phyloP scores from a whole-genome alignment of 768 basidiomycete genomes.

The Krasilnikovozyma curviuscula region DNA sequence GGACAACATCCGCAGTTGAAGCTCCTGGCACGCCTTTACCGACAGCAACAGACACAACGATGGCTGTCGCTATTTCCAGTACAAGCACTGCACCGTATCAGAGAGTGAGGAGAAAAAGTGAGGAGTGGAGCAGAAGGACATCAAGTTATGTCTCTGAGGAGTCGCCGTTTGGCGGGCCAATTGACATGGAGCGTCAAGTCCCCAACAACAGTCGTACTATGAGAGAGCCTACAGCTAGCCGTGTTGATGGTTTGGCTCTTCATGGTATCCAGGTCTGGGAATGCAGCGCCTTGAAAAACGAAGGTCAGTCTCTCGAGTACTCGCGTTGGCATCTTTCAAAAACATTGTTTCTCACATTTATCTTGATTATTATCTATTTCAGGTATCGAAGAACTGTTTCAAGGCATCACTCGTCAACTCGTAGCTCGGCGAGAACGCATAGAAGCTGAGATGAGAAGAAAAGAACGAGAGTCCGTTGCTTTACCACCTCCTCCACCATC shows the following conservation, averaged over 20 bases:
- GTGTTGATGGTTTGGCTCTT: too few species aligned
- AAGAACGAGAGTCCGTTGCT: slow-evolving; percentile 61
- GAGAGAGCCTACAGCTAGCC: too few species aligned
- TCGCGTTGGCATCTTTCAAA: neutral
- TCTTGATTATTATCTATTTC: slow-evolving; percentile 3
- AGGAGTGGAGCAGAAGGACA: slow-evolving; percentile 6
- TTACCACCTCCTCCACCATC: too few species aligned
- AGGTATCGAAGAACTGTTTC: slow-evolving; percentile 69
- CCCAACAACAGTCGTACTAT: too few species aligned
- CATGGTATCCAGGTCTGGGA: slow-evolving; percentile 54
- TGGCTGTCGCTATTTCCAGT: neutral
- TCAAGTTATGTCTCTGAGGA: too few species aligned
- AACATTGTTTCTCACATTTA: too few species aligned
- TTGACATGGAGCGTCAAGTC: slow-evolving; percentile 45
- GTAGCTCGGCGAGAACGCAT: slow-evolving; percentile 58
- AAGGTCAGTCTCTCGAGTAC: slow-evolving; percentile 34
- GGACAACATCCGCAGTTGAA: neutral
- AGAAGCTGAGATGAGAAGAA: slow-evolving; percentile 58
- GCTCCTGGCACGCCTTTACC: too few species aligned
- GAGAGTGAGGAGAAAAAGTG: slow-evolving; percentile 2
- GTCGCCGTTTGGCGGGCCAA: slow-evolving; percentile 40
- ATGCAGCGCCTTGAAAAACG: slow-evolving; percentile 55
- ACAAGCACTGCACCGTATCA: neutral
- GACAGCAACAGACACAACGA: neutral
- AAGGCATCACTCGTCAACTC: slow-evolving; percentile 58